Conservation (phyloP, 148 eudicot genomes). For the Arctostaphylos glauca region DNA sequence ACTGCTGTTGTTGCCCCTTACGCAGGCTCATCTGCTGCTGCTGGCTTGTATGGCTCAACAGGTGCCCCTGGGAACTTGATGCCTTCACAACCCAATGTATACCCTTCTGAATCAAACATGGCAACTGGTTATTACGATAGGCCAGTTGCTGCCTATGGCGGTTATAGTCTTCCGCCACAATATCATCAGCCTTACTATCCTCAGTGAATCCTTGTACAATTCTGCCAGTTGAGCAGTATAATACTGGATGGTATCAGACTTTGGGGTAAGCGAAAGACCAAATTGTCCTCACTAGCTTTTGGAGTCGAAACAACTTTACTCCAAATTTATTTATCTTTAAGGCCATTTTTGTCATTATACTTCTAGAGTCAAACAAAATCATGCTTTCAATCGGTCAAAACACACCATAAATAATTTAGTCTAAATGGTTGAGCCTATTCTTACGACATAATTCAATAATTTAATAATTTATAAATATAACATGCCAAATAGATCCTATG, state of each 20-base stretch:
- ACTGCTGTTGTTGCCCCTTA: conserved; percentile 1
- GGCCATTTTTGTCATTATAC: too few species aligned
- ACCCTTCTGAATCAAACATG: conserved; percentile 18
- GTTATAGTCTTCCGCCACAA: conserved; percentile 31
- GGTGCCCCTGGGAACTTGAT: conserved; percentile 16
- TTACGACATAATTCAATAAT: too few species aligned
- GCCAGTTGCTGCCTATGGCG: conserved; percentile 24
- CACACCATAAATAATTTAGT: too few species aligned
- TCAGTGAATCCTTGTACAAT: conserved; percentile 20
- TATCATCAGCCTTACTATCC: conserved; percentile 35
- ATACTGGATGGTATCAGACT: conserved; percentile 1
- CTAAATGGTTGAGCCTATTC: too few species aligned
- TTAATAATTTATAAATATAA: too few species aligned
- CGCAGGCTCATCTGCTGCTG: conserved; percentile 19
- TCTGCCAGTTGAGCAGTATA: neutral
- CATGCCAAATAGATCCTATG: too few species aligned
- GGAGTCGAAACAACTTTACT: too few species aligned
- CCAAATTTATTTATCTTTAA: too few species aligned
- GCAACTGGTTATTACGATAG: conserved; percentile 27
- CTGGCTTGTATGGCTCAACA: conserved; percentile 14
- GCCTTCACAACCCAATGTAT: conserved; percentile 15
- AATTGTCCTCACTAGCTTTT: too few species aligned
- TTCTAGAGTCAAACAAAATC: too few species aligned
- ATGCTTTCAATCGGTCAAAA: too few species aligned
- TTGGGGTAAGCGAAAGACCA: too few species aligned